phyloP scores from a whole-genome alignment of 2,329 filamentous ascomycete species.

The Microcyclospora tardicrescens region DNA sequence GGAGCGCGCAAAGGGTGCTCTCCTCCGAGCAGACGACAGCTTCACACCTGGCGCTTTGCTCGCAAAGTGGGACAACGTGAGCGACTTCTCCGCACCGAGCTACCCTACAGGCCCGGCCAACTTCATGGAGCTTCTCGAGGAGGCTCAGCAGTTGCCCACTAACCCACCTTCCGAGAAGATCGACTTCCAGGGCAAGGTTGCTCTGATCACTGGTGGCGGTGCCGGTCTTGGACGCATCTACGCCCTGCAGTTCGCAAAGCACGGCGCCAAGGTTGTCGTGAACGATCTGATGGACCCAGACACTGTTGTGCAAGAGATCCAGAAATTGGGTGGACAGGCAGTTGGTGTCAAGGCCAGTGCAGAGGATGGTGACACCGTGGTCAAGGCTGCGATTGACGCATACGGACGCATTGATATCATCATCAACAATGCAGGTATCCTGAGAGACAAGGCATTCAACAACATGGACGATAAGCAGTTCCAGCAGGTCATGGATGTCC shows the following conservation, averaged over 20 bases:
- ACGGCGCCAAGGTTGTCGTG: conserved; percentile 75
- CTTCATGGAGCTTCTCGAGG: conserved; percentile 74
- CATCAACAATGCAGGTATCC: conserved; percentile 95
- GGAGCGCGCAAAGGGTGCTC: conserved; percentile 80
- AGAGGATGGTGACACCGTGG: conserved; percentile 79
- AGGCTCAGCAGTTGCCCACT: conserved; percentile 63
- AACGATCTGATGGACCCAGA: conserved; percentile 95
- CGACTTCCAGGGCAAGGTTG: conserved; percentile 74
- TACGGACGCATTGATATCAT: conserved; percentile 91
- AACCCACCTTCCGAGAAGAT: conserved; percentile 61
- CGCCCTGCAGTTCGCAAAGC: conserved; percentile 72
- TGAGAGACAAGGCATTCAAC: conserved; percentile 91
- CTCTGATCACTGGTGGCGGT: conserved; percentile 75
- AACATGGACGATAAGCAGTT: conserved; percentile 96
- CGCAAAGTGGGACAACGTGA: conserved; percentile 78
- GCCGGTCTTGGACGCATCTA: conserved; percentile 87
- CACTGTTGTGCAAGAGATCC: conserved; percentile 81
- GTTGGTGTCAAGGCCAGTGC: conserved; percentile 87
- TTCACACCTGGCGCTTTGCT: conserved; percentile 81
- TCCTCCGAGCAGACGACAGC: conserved; percentile 76
- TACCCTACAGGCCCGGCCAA: conserved; percentile 78
- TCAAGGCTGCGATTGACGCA: conserved; percentile 85
- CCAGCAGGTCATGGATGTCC: conserved; percentile 84
- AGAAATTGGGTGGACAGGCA: conserved; percentile 76
- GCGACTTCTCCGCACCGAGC: conserved; percentile 71